Evolutionary conservation across 2,329 filamentous ascomycete species (phyloP), one percentile per base, ranked within the genome.

Genomic region (Aspergillus tanneri): DNA sequence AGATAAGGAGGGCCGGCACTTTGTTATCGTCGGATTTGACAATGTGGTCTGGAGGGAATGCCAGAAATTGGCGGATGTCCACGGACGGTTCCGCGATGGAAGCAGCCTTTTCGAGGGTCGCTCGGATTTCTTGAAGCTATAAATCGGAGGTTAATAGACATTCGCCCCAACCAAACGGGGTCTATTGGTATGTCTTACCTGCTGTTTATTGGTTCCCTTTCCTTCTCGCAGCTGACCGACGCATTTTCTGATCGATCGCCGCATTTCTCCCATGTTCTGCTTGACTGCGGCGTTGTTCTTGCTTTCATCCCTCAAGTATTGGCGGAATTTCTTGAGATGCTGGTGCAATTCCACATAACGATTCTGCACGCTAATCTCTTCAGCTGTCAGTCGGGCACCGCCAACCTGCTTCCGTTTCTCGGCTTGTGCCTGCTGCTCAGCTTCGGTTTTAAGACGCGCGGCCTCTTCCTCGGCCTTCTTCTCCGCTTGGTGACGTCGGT

Each of bases 201-300:
- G 78, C 51, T 69, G 62, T 42, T 71, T 77, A 59, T 90, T 90
- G 18, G 77, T 78, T 9, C 78, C 80, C 57, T 80, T 84, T 47
- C 81, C 85, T 30, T 78, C 79, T 1, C 84, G 86, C 22, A 72
- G 54, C 64, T 93, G 88, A 5, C 89, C 88, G 46, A 92, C 79
- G 14, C 79, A 83, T 59, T 85, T 87, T 30, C 81, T 80, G 44
- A 93, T 83, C 34, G 84, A 80, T 49, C 88, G 77, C 32, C 88
- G 79, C 76, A 88, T 83, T 46, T 89, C 81, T 25, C 87, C 86
- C 63, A 89, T 78, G 27, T 81, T 78, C 43, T 77, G 75, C 66
- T 88, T 89, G 22, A 90, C 70, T 2, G 62, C 68, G 55, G 66
- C 59, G 66, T 85, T 81, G 18, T 74, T 71, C 58, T 83, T 82